A percentile compares a stretch with the other conserved stretches of the same genome.
phyloP scores from a whole-genome alignment of 192 early-diverging fungal genomes.

The Linnemannia exigua region DNA sequence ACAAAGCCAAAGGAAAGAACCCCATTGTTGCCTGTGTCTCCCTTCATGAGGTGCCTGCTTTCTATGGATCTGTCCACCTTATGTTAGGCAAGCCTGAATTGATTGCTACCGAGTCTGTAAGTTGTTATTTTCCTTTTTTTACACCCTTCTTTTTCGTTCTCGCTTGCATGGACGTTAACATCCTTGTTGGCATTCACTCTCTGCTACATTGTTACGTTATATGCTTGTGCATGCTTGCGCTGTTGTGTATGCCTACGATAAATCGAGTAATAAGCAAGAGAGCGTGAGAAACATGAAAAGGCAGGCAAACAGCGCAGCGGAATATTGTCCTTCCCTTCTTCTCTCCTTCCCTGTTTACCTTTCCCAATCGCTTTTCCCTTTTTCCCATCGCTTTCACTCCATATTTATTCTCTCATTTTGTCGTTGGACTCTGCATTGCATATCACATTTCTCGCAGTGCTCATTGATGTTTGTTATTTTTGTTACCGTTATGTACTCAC shows the following conservation, averaged over 20 bases:
- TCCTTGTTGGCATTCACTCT: no score
- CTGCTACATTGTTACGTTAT: no score
- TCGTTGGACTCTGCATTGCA: neutral
- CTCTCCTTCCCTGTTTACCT: no score
- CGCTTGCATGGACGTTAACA: no score
- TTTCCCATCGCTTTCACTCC: neutral
- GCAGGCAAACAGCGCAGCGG: neutral
- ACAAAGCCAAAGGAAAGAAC: constrained; percentile 7
- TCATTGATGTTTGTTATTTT: neutral
- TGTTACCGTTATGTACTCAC: neutral
- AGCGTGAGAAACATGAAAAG: neutral
- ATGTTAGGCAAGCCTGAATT: constrained; percentile 33
- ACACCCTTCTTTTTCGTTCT: neutral
- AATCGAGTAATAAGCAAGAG: neutral
- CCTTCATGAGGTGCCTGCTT: constrained; percentile 6
- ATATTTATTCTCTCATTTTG: neutral
- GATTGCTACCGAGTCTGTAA: constrained; percentile 43
- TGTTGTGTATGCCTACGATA: neutral
- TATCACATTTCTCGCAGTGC: neutral
- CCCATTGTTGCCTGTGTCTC: constrained; percentile 45
- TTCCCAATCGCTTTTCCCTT: neutral
- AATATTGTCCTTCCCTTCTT: neutral
- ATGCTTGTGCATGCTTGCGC: neutral
- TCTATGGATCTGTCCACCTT: constrained; percentile 36
- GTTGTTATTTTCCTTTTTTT: neutral